Evolutionary conservation across 2,329 filamentous ascomycete species (phyloP), one percentile per base, ranked within the genome.

Genomic region (Ophiostoma quercus): DNA sequence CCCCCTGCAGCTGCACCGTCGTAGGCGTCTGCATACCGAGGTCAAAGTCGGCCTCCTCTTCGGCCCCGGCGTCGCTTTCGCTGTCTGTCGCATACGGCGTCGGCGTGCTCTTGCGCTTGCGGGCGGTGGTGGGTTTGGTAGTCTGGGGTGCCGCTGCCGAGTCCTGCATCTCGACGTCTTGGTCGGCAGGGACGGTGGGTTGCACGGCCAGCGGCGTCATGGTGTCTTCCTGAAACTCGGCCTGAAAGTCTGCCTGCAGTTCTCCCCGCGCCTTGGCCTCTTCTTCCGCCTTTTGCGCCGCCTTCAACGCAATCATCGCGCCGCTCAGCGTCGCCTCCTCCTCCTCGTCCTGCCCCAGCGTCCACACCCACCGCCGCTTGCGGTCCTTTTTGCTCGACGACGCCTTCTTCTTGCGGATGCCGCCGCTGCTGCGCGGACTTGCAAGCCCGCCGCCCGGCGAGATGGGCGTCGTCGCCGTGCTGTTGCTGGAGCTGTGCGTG

Each of bases 351-450:
- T 83, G 82, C 2, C 84, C 85, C 63, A 90, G 88, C 1, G 87
- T 89, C 87, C 87, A 89, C 47, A 87, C 84, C 87, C 87, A 89
- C 62, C 84, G 84, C 14, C 87, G 80, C 77, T 85, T 88, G 82
- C 87, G 88, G 73, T 89, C 87, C 75, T 80, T 88, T 73, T 87
- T 85, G 76, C 43, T 47, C 16, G 43, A 16, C 16, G 81, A 81
- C 41, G 79, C 12, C 66, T 82, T 86, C 11, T 83, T 80, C 76
- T 87, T 88, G n/a, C 82, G 81, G 66, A 85, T 79, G 1, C 82
- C 82, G 0, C 78, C 79, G 41, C 51, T 68, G 82, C 47, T 79
- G 78, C 76, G 82, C 62, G 84, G 78, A 16, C 62, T 65, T 2
- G 2, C 80, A 81, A 0, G 11, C 39, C 77, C 32, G 19, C 34